Base-by-base conservation (phyloP, 2,329 filamentous ascomycete species). In the Ampelomyces quisqualis region DNA sequence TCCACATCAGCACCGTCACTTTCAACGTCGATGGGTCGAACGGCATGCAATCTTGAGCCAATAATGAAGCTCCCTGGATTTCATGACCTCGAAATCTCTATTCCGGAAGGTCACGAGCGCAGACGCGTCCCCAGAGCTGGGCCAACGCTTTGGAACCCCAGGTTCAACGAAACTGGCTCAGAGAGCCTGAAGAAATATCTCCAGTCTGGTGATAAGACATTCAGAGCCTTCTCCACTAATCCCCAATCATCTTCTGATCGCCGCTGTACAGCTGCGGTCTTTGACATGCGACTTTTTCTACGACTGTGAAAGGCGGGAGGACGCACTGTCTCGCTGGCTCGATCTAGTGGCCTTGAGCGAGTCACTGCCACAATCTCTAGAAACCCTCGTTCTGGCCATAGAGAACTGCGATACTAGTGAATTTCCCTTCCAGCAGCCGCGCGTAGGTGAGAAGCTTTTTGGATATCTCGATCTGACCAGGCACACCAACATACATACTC, bases 201-300 rank as follows among this genome's bases (percentile, higher is more conserved):
- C 54, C 1, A 55, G 33, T 5, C 23, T 62, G 8, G 38, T 57
- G 3, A 45, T 62, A 19, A 43, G 58, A 26, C 45, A 55, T 19
- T 53, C 57, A 1, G 46, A 36, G 2, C 38, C 40, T 4, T 38
- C 49, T 7, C 23, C 40, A 2, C 22, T 36, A 4, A 34, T 31
- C 11, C 23, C 60, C 3, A 14, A 28, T 7, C 34, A 34, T 0
- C 26, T 60, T 4, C 32, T 64, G 4, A 18, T 28, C 13, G 45
- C 34, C 20, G 47, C 50, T 15, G 55, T 53, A 14, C 55, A 53
- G 14, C 43, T 64, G 7, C 38, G 37, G 5, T 55, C 53, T 4
- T 44, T 64, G 3, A 57, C 54, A 3, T 62, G 47, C 26, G 59
- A 64, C 17, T 44, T 59, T 9, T 49, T 43, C n/a, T 55, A 51